Conservation (phyloP, 1,139 yeast genomes). For the Hemisphaericaspora xylofermentans region DNA sequence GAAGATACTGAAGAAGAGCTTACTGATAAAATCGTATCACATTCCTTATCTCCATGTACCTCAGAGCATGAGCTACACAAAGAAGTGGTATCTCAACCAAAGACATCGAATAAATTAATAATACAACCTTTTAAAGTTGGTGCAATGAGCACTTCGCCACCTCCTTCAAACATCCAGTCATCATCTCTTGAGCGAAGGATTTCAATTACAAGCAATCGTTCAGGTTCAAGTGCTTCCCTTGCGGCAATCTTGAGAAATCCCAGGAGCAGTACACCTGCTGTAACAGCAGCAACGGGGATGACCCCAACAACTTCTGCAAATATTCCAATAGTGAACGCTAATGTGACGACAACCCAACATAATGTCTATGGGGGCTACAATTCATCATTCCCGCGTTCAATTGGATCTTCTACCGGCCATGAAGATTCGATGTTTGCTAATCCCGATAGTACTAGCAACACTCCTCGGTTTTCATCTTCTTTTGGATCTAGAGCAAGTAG, state of each 20-base stretch:
- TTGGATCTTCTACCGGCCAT: conserved; percentile 44
- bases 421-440: conserved; percentile 23
- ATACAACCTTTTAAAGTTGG: conserved; percentile 65
- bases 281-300: conserved; percentile 24
- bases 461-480: conserved; percentile 55
- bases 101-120: conserved; percentile 27
- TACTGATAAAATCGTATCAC: conserved; percentile 13
- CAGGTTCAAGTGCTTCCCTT: conserved; percentile 55
- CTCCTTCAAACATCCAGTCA: conserved; percentile 19
- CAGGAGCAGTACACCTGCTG: conserved; percentile 36
- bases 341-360: conserved; percentile 10
- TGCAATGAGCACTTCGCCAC: conserved; percentile 54
- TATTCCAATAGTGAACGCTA: conserved; percentile 25
- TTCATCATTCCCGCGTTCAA: conserved; percentile 37
- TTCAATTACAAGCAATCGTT: conserved; percentile 46
- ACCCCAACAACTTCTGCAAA: conserved; percentile 23
- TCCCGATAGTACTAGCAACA: conserved; percentile 26
- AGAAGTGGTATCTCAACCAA: conserved; percentile 19
- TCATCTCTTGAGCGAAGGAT: conserved; percentile 42
- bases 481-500: conserved; percentile 55
- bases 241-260: conserved; percentile 55
- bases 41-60: conserved; percentile 34
- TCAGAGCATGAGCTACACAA: conserved; percentile 15
- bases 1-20: conserved; percentile 4
- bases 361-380: conserved; percentile 12